Conservation (phyloP, 805 yeast genomes). For the Saturnispora dispora region DNA sequence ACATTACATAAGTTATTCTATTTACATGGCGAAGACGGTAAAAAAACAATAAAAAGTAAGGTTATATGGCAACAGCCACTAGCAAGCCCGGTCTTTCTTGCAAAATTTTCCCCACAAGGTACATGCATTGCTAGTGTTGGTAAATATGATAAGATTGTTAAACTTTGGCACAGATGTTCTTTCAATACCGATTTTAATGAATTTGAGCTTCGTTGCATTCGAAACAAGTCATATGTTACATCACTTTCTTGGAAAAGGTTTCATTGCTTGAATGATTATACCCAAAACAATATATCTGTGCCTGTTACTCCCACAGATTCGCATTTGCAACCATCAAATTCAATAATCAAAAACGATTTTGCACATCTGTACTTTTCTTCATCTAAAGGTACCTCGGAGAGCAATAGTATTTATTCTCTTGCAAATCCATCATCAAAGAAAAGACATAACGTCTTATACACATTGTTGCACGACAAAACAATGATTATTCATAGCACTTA, state of each 20-base stretch:
- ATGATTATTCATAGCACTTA: conserved; percentile 64
- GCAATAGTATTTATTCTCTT: conserved; percentile 5
- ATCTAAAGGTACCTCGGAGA: conserved; percentile 3
- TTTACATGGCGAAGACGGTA: conserved; percentile 12
- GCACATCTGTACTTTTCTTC: conserved; percentile 3
- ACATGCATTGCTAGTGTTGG: conserved; percentile 57
- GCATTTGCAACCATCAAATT: conserved; percentile 22
- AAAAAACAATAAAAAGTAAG: conserved; percentile 15
- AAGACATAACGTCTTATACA: conserved; percentile 48
- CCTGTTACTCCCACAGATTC: conserved; percentile 11
- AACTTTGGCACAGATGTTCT: conserved; percentile 68
- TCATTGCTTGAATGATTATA: conserved; percentile 8
- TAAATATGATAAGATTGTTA: conserved; percentile 54
- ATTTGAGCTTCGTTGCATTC: conserved; percentile 60
- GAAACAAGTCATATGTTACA: conserved; percentile 54
- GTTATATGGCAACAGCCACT: conserved; percentile 43
- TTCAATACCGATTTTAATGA: conserved; percentile 54
- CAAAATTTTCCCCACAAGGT: conserved; percentile 59
- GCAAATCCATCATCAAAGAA: conserved; percentile 11
- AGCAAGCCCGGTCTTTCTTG: conserved; percentile 50
- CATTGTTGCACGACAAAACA: conserved; percentile 49
- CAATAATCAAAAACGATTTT: conserved; percentile 20
- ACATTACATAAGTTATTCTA: conserved; percentile 44
- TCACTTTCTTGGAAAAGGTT: conserved; percentile 47
- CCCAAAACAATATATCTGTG: neutral